Evolutionary conservation across 1,284 basidiomycete species (phyloP).

Genomic region (Tremellales sp.): DNA sequence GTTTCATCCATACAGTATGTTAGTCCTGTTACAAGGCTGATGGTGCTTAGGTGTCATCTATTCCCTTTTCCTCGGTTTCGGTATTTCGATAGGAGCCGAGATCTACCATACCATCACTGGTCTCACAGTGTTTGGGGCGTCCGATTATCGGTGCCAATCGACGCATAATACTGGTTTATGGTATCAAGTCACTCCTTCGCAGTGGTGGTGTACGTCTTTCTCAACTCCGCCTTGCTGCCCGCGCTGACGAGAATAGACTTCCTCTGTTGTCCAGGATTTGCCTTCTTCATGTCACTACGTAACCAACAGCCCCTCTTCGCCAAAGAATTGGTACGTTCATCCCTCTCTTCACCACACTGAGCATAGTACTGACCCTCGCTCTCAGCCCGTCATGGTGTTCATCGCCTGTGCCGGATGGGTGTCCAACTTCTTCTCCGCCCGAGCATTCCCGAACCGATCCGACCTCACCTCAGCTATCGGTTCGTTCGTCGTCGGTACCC

Average conservation of each 20-base stretch:
- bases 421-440: constrained; percentile 67
- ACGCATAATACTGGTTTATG: constrained; percentile 56
- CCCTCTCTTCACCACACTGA: background rate
- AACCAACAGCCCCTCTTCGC: constrained; percentile 69
- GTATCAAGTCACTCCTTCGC: constrained; percentile 48
- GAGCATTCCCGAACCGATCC: constrained; percentile 63
- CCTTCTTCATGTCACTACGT: constrained; percentile 67
- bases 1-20: constrained; percentile 60
- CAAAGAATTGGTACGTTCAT: constrained; percentile 62
- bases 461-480: constrained; percentile 72
- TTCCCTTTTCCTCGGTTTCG: constrained; percentile 72
- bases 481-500: constrained; percentile 74
- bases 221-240: background rate
- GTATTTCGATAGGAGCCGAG: constrained; percentile 71
- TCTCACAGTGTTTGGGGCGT: constrained; percentile 49
- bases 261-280: constrained; percentile 73
- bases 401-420: constrained; percentile 72
- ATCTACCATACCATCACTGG: constrained; percentile 60
- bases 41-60: constrained; percentile 38
- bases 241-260: constrained; percentile 54
- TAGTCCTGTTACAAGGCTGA: background rate
- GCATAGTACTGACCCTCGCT: background rate
- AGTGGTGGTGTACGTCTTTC: constrained; percentile 49
- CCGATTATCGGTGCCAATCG: constrained; percentile 58
- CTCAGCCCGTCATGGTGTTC: constrained; percentile 55